Base-by-base conservation (phyloP, 345 rosid genomes). In the Rhodomyrtus tomentosa region DNA sequence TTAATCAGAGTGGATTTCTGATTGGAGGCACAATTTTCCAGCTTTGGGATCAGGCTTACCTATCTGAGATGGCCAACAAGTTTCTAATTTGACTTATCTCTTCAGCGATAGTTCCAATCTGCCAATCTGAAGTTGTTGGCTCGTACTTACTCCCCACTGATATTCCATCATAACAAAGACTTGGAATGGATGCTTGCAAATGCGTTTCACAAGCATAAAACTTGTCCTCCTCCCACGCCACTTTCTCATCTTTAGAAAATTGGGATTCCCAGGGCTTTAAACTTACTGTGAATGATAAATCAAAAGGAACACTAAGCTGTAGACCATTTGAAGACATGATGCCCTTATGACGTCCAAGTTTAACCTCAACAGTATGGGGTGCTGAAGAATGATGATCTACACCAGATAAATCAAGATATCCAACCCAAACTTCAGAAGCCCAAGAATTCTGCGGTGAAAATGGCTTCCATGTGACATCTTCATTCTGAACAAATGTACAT, bases 391-490 rank as follows among this genome's bases (percentile, higher is more conserved):
- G 82, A 76, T 83, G 87, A 80, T 92, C 88, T 82, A 85, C 55
- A 55, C 20, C 55, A 29, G 87, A 83, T 82, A 89, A 82, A 83
- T 88, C 90, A 83, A 93, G 86, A 84, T 82, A 91, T 82, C 95
- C 81, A 82, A 93, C 93, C 99, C 98, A 96, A 81, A 93, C 94
- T 87, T 80, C 87, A 83, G 98, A 83, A 56, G 88, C 21, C 68
- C 5, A 86, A 55, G 92, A 89, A 81, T 86, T 89, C 84, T 80
- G 85, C 24, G 72, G 55, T 27, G 92, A 85, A 87, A 93, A 88
- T 83, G 98, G 95, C 82, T 90, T 90, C 97, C 97, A 95, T 38
- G 89, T 82, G 84, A 93, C 90, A 90, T 89, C 89, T 59, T 85
- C 88, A 68, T 82, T 93, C 53, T 84, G 83, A 83, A 52, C 82